Evolutionary conservation across 2,329 filamentous ascomycete species (phyloP).

Genomic region (Hymenoscyphus fructigenus): DNA sequence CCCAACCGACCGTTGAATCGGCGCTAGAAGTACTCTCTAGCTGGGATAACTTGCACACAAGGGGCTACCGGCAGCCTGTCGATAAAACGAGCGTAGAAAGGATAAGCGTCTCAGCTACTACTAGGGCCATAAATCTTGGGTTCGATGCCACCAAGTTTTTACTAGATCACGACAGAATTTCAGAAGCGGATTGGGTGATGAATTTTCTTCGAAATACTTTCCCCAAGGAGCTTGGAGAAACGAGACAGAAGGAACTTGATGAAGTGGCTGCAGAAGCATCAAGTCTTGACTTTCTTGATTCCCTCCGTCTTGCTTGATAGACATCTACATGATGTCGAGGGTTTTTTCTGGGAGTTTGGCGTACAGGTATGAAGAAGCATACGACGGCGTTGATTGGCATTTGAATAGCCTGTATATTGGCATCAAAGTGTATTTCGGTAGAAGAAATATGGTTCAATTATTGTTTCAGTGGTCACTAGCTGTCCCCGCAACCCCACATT

Average conservation of each 20-base stretch:
- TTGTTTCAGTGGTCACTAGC: not conserved
- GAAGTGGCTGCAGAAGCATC: conserved; percentile 29
- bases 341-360: not conserved
- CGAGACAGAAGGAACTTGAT: conserved; percentile 17
- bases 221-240: conserved; percentile 23
- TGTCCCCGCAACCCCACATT: not conserved
- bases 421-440: not conserved
- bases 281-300: conserved; percentile 30
- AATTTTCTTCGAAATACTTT: conserved; percentile 29
- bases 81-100: not conserved
- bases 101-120: not conserved
- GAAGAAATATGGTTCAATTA: not conserved
- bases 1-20: conserved; percentile 24
- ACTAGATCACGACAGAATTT: conserved; percentile 23
- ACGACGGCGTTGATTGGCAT: not conserved
- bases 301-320: conserved; percentile 21
- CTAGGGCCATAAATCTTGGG: conserved; percentile 22
- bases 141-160: conserved; percentile 31
- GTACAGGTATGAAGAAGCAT: not conserved
- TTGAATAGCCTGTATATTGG: not conserved
- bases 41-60: conserved; percentile 4
- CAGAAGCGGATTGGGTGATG: conserved; percentile 32
- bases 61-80: not conserved
- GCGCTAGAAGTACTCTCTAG: conserved; percentile 24
- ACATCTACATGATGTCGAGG: not conserved